phyloP scores from a whole-genome alignment of 495 filamentous ascomycete species.

The Chaetomidium leptoderma region DNA sequence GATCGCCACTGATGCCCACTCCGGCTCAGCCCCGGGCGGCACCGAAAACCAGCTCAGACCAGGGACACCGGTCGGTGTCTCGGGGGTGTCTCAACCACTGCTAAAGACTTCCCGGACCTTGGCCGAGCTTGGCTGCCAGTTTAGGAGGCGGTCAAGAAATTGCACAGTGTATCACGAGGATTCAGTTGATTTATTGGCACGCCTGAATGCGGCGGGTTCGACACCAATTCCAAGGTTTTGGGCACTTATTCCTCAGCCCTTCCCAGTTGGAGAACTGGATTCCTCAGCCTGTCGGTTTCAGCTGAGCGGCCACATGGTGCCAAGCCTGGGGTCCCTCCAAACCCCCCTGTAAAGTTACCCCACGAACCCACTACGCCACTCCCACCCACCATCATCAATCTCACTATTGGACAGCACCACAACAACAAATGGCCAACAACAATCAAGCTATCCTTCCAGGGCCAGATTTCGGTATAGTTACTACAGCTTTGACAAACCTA shows the following conservation, averaged over 20 bases:
- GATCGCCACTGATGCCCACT: conserved; percentile 5
- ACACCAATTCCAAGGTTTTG: conserved; percentile 11
- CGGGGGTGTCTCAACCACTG: no score
- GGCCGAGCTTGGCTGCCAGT: neutral
- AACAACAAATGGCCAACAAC: no score
- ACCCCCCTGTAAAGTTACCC: conserved; percentile 15
- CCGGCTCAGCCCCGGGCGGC: conserved; percentile 19
- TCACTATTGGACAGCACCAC: no score
- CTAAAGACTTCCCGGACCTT: neutral
- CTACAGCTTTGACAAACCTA: no score
- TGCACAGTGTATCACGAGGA: neutral
- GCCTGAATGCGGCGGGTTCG: conserved; percentile 14
- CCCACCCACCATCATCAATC: no score
- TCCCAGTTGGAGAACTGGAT: neutral
- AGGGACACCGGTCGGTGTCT: no score
- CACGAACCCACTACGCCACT: no score
- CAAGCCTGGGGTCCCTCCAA: conserved; percentile 5
- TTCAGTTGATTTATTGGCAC: neutral
- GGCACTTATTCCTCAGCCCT: conserved; percentile 6
- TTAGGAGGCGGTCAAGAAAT: conserved; percentile 1
- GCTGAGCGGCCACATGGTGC: conserved; percentile 5
- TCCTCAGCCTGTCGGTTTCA: no score
- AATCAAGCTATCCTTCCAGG: no score
- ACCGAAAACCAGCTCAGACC: no score
- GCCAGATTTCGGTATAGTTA: no score